Evolutionary conservation across 2,329 filamentous ascomycete species (phyloP).

Genomic region (Endocalyx cinctus): DNA sequence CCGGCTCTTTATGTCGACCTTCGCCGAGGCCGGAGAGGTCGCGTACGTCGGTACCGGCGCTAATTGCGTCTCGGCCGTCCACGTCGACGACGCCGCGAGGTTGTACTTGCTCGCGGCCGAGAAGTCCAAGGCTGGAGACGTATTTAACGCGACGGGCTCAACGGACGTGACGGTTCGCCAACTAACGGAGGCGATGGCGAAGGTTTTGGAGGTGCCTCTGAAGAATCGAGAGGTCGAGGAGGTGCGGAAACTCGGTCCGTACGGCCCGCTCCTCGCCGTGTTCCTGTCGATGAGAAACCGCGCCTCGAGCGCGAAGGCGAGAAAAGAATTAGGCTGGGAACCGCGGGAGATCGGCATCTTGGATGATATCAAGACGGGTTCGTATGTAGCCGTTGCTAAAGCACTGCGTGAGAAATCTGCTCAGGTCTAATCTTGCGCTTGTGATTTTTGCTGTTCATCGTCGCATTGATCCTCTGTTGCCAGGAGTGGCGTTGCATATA

Average conservation of each 20-base stretch:
- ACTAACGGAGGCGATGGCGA: slow-evolving; percentile 20
- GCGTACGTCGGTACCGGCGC: slow-evolving; percentile 26
- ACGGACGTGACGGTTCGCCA: slow-evolving; percentile 29
- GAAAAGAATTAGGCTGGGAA: slow-evolving; percentile 8
- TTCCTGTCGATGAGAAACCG: slow-evolving; percentile 7
- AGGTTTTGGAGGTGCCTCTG: slow-evolving; percentile 17
- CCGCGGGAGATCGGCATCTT: slow-evolving; percentile 7
- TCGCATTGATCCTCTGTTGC: too few relatives aligned
- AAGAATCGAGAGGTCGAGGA: slow-evolving; percentile 2
- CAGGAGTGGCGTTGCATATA: too few relatives aligned
- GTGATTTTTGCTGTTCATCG: too few relatives aligned
- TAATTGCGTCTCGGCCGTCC: slow-evolving; percentile 25
- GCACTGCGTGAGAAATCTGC: too few relatives aligned
- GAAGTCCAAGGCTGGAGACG: slow-evolving; percentile 27
- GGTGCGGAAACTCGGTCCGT: slow-evolving; percentile 1
- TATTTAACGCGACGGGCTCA: slow-evolving; percentile 29
- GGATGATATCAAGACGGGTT: slow-evolving; percentile 10
- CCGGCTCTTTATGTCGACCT: slow-evolving; percentile 26
- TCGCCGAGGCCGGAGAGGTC: slow-evolving; percentile 23
- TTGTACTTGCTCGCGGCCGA: slow-evolving; percentile 34
- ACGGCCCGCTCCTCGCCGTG: slow-evolving; percentile 3
- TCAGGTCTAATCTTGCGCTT: too few relatives aligned
- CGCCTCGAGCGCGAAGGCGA: slow-evolving; percentile 7
- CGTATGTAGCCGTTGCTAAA: slow-evolving; percentile 10
- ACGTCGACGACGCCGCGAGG: slow-evolving; percentile 39